Percentiles rank a stretch among this genome's conserved stretches.
Conservation (phyloP, 2,329 filamentous ascomycete genomes). For the Verticillium dahliae region DNA sequence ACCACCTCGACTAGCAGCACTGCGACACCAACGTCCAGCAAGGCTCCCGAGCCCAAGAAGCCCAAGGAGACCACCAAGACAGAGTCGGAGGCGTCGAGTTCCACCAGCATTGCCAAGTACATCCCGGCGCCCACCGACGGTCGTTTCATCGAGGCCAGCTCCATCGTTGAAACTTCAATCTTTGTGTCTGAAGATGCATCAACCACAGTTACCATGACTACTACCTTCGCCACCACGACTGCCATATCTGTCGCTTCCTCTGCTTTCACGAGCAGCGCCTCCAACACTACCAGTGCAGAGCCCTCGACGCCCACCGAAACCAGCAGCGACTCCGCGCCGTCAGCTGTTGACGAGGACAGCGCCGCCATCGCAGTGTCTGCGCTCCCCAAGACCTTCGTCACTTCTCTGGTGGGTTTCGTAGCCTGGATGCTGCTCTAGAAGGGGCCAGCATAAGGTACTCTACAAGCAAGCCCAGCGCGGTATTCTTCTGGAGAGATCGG, state of each 20-base stretch:
- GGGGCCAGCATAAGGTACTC: not conserved
- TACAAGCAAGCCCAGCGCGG: not conserved
- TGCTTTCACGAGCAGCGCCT: not conserved
- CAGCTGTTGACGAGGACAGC: not conserved
- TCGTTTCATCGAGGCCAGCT: not conserved
- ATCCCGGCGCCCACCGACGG: not conserved
- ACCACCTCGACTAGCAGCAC: not conserved
- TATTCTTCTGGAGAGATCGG: not conserved
- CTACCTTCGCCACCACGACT: not conserved
- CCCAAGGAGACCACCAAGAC: not conserved
- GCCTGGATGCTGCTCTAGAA: slow-evolving; percentile 1
- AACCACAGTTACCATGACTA: not conserved
- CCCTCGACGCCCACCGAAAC: not conserved
- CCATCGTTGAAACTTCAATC: not conserved
- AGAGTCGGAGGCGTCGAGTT: not conserved
- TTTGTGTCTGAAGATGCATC: not conserved
- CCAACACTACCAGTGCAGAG: not conserved
- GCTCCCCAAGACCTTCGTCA: not conserved
- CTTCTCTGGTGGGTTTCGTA: not conserved
- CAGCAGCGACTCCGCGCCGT: not conserved
- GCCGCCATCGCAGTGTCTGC: not conserved
- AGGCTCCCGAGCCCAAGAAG: not conserved
- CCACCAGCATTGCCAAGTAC: not conserved
- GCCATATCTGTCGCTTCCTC: not conserved
- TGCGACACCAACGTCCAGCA: slow-evolving; percentile 6